Percentiles rank a stretch among this genome's conserved stretches.
Conservation (phyloP, 495 filamentous ascomycete genomes). For the Hypoxylon fragiforme region DNA sequence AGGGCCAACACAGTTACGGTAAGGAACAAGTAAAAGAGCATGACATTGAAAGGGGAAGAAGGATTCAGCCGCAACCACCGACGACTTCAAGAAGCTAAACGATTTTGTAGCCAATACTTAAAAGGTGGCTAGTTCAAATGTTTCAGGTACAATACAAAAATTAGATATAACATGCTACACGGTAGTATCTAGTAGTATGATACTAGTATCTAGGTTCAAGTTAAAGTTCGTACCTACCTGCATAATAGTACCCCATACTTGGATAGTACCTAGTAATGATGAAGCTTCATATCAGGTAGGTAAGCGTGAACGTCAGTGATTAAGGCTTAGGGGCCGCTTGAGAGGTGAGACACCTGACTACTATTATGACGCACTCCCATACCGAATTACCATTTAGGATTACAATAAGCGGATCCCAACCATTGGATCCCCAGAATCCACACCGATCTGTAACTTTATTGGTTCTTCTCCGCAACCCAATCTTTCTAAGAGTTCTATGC, state of each 20-base stretch:
- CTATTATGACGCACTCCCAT: slow-evolving; percentile 22
- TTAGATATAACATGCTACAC: not conserved
- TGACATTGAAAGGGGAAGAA: no score
- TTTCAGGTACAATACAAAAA: no score
- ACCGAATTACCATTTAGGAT: slow-evolving; percentile 22
- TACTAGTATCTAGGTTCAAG: no score
- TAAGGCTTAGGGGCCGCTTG: slow-evolving; percentile 19
- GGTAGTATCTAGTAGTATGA: not conserved
- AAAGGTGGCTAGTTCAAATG: no score
- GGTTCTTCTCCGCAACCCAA: slow-evolving; percentile 23
- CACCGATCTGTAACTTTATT: not conserved
- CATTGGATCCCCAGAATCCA: not conserved
- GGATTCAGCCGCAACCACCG: not conserved
- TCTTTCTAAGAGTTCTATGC: not conserved
- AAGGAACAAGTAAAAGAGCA: no score
- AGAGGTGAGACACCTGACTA: slow-evolving; percentile 17
- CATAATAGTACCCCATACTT: no score
- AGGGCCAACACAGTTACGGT: no score
- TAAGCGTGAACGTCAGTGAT: not conserved
- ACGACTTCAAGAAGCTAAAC: no score
- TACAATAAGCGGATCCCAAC: not conserved
- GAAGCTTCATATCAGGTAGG: not conserved
- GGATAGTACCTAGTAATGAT: no score
- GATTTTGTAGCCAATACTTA: no score
- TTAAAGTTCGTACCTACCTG: no score